Evolutionary conservation across 2,329 filamentous ascomycete genomes (phyloP).

Genomic region (Plectosphaerella cucumerina): DNA sequence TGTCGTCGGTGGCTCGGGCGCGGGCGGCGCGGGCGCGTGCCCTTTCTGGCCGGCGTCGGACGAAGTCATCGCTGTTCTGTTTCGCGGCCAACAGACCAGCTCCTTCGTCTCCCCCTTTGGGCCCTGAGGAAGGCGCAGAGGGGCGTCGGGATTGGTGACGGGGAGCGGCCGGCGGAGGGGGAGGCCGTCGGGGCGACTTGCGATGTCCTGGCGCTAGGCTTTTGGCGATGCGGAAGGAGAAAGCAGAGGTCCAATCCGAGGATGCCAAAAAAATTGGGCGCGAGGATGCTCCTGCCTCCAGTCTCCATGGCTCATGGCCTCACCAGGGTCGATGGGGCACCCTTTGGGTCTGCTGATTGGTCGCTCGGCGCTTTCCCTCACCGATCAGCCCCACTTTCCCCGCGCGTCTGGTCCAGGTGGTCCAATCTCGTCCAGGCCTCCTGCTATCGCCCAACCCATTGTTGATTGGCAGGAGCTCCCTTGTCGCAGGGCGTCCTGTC

Average conservation of each 20-base stretch:
- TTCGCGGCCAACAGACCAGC: conserved; percentile 34
- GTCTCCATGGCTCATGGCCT: conserved; percentile 5
- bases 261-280: conserved; percentile 14
- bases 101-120: conserved; percentile 43
- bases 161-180: background rate
- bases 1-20: conserved; percentile 14
- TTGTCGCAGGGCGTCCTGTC: too few relatives aligned
- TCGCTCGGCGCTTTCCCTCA: conserved; percentile 6
- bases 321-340: conserved; percentile 9
- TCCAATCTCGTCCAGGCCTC: background rate
- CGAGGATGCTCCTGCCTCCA: conserved; percentile 8
- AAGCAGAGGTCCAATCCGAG: background rate
- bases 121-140: conserved; percentile 5
- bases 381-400: conserved; percentile 10
- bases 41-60: conserved; percentile 39
- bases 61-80: conserved; percentile 58
- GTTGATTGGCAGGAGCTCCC: too few relatives aligned
- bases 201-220: background rate
- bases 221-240: conserved; percentile 5
- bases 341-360: conserved; percentile 9
- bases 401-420: conserved; percentile 5
- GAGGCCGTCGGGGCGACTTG: background rate
- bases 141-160: background rate
- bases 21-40: conserved; percentile 17
- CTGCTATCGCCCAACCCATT: background rate